Percentiles rank a stretch among this genome's conserved stretches.
Conservation (phyloP, 2,329 filamentous ascomycete species). For the Cytospora paraplurivora region DNA sequence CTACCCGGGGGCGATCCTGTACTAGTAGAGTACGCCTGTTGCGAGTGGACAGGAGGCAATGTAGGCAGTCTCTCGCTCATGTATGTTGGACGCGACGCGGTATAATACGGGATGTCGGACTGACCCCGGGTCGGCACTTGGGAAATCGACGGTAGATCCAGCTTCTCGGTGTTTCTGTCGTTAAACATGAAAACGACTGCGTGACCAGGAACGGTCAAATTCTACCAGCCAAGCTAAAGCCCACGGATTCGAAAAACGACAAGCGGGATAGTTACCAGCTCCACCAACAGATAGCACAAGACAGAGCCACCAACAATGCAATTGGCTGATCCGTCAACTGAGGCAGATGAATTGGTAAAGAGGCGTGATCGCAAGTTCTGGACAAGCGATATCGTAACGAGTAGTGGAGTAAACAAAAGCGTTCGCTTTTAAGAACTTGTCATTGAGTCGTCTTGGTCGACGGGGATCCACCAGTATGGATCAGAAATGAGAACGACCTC, state of each 20-base stretch:
- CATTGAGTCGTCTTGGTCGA: conserved; percentile 14
- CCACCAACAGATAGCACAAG: conserved; percentile 7
- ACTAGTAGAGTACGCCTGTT: conserved; percentile 70
- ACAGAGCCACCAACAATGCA: conserved; percentile 21
- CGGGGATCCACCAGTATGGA: background rate
- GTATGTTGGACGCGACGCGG: conserved; percentile 67
- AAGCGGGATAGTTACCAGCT: conserved; percentile 14
- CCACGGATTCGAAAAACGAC: conserved; percentile 1
- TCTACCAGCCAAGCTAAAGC: conserved; percentile 11
- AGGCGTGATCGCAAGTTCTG: conserved; percentile 3
- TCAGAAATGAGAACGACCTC: conserved; percentile 9
- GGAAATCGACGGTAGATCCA: conserved; percentile 89
- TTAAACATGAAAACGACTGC: conserved; percentile 26
- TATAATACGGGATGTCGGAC: conserved; percentile 71
- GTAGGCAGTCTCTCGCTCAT: conserved; percentile 73
- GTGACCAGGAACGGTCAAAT: conserved; percentile 25
- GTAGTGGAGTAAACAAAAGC: conserved; percentile 20
- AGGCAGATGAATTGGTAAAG: background rate
- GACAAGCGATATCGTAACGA: conserved; percentile 16
- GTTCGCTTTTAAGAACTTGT: conserved; percentile 15
- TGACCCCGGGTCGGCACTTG: conserved; percentile 80
- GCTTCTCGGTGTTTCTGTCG: conserved; percentile 71
- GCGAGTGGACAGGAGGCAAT: conserved; percentile 68
- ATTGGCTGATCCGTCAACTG: conserved; percentile 23
- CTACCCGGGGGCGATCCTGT: conserved; percentile 75